Percentiles rank a stretch among this genome's conserved stretches.
phyloP scores from a whole-genome alignment of 2,329 filamentous ascomycete genomes.

The Fusarium buxicola region DNA sequence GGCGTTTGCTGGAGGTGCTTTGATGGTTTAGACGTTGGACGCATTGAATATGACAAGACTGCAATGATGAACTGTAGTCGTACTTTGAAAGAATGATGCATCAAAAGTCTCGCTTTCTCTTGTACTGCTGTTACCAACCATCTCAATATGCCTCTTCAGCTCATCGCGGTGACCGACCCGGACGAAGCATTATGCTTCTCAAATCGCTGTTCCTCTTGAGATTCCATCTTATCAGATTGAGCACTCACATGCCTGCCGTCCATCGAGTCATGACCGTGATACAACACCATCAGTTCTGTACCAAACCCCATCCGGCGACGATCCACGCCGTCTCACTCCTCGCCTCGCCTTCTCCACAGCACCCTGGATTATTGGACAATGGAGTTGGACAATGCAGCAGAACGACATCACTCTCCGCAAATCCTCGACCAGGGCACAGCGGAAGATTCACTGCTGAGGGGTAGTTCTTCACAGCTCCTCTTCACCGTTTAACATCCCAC shows the following conservation, averaged over 20 bases:
- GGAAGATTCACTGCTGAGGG: slow-evolving; percentile 36
- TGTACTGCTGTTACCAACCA: background rate
- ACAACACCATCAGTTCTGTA: slow-evolving; percentile 11
- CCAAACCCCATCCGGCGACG: slow-evolving; percentile 35
- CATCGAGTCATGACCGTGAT: background rate
- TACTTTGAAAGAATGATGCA: slow-evolving; percentile 5
- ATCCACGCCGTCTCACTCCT: slow-evolving; percentile 28
- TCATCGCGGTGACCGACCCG: background rate
- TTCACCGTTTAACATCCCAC: too few relatives aligned
- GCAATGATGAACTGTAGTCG: slow-evolving; percentile 9
- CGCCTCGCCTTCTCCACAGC: slow-evolving; percentile 29
- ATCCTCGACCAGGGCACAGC: too few relatives aligned
- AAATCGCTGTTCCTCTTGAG: too few relatives aligned
- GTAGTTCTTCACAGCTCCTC: background rate
- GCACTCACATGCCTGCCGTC: too few relatives aligned
- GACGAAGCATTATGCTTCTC: too few relatives aligned
- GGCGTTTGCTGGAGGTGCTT: slow-evolving; percentile 46
- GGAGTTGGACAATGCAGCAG: slow-evolving; percentile 13
- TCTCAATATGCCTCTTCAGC: background rate
- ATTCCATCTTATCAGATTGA: too few relatives aligned
- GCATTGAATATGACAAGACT: background rate
- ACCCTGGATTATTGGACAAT: slow-evolving; percentile 29
- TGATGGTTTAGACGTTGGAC: slow-evolving; percentile 43
- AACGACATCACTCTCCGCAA: background rate
- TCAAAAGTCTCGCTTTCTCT: background rate